Evolutionary conservation across 2,329 filamentous ascomycete genomes (phyloP).

Genomic region (Colletotrichum chrysophilum): DNA sequence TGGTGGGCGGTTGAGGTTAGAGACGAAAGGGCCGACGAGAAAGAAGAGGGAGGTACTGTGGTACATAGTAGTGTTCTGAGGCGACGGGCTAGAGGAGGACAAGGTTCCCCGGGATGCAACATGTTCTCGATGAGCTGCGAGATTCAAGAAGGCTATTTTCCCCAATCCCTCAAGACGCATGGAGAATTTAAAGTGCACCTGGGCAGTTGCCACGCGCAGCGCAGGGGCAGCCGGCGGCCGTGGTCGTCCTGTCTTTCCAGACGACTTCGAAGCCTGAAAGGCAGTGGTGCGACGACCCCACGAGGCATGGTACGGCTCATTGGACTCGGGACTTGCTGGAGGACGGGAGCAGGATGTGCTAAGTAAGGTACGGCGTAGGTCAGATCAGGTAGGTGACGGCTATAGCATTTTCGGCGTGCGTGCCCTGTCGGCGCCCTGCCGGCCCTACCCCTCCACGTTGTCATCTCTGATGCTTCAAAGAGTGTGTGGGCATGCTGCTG

Average conservation of each 20-base stretch:
- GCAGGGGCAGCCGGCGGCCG: neutral
- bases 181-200: neutral
- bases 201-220: conserved; percentile 3
- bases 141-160: neutral
- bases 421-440: conserved; percentile 20
- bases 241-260: neutral
- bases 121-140: neutral
- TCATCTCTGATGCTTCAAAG: neutral
- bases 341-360: neutral
- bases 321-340: neutral
- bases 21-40: neutral
- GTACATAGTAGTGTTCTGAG: neutral
- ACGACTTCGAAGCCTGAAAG: neutral
- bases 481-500: neutral
- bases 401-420: conserved; percentile 7
- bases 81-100: neutral
- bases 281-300: conserved; percentile 6
- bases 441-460: neutral
- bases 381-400: neutral
- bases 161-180: neutral
- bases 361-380: neutral
- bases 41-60: neutral
- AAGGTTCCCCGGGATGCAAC: conserved; percentile 7
- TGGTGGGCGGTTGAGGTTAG: neutral
- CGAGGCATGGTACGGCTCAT: neutral